These are phyloP conservation scores for Camellia lanceoleosa DNA, from an alignment of 148 eudicot species.

Conservation along the genomic window DNA sequence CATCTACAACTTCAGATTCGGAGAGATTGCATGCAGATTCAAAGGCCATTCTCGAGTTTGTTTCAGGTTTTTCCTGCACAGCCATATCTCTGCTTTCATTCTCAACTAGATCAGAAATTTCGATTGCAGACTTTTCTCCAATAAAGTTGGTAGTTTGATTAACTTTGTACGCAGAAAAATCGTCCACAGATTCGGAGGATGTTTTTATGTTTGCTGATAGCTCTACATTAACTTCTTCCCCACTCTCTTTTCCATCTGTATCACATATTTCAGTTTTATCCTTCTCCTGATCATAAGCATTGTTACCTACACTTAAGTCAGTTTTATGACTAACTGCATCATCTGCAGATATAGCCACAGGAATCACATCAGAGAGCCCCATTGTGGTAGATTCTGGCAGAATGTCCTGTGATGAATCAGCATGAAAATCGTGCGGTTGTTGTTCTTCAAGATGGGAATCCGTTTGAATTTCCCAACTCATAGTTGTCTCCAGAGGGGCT, in stretches of 20 bases:
- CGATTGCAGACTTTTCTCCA: conserved; percentile 15
- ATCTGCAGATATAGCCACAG: conserved; percentile 7
- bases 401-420: conserved; percentile 2
- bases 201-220: not conserved
- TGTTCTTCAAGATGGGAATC: conserved; percentile 14
- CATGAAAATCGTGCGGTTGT: not conserved
- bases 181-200: conserved; percentile 16
- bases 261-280: conserved; percentile 20
- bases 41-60: conserved; percentile 11
- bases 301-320: conserved; percentile 19
- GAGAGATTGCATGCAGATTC: conserved; percentile 14
- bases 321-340: conserved; percentile 19
- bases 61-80: conserved; percentile 10
- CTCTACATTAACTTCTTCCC: conserved; percentile 15
- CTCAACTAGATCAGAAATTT: conserved; percentile 15
- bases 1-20: conserved; percentile 20
- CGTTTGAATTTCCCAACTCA: conserved; percentile 12
- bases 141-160: conserved; percentile 18
- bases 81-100: conserved; percentile 19
- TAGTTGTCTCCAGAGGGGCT: conserved; percentile 16
- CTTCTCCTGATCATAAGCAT: conserved; percentile 6
- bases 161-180: conserved; percentile 11
- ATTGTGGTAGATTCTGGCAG: conserved; percentile 10
- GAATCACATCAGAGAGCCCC: conserved; percentile 3
- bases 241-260: conserved; percentile 15